Conservation (phyloP, 2,329 filamentous ascomycete species). For the Biscogniauxia sp. region DNA sequence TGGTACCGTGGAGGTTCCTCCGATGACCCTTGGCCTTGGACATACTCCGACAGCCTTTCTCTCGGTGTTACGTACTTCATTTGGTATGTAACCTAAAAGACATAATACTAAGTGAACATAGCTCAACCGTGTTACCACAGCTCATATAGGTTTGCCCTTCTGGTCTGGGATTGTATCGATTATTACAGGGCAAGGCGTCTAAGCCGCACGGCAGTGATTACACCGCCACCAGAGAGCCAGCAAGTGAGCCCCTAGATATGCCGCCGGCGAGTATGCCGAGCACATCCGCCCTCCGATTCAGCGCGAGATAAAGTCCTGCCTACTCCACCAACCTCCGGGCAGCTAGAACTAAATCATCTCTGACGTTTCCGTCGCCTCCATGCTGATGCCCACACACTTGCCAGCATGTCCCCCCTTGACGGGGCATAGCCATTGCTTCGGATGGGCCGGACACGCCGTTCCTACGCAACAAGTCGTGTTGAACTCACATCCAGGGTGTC, state of each 20-base stretch:
- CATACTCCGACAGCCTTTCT: slow-evolving; percentile 12
- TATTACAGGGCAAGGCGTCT: slow-evolving; percentile 10
- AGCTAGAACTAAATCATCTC: too few species aligned
- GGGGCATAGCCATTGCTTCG: slow-evolving; percentile 18
- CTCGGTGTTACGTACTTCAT: slow-evolving; percentile 12
- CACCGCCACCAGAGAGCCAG: slow-evolving; percentile 6
- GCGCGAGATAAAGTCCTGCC: too few species aligned
- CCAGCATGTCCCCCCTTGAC: slow-evolving; percentile 5
- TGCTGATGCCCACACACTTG: slow-evolving; percentile 3
- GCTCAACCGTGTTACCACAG: background rate
- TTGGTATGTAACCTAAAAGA: slow-evolving; percentile 12
- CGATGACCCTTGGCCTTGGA: slow-evolving; percentile 14
- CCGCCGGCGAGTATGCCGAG: background rate
- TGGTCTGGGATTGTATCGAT: slow-evolving; percentile 17
- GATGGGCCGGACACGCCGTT: slow-evolving; percentile 19
- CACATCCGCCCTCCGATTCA: too few species aligned
- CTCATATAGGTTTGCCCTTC: slow-evolving; percentile 12
- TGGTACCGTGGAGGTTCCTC: background rate
- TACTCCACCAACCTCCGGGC: too few species aligned
- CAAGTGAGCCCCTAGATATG: slow-evolving; percentile 14
- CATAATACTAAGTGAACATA: background rate
- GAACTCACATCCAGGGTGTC: slow-evolving; percentile 16
- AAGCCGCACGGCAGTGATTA: background rate
- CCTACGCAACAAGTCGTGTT: slow-evolving; percentile 23
- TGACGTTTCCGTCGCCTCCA: background rate